Conservation (phyloP, 345 rosid genomes). For the Leavenworthia alabamica region DNA sequence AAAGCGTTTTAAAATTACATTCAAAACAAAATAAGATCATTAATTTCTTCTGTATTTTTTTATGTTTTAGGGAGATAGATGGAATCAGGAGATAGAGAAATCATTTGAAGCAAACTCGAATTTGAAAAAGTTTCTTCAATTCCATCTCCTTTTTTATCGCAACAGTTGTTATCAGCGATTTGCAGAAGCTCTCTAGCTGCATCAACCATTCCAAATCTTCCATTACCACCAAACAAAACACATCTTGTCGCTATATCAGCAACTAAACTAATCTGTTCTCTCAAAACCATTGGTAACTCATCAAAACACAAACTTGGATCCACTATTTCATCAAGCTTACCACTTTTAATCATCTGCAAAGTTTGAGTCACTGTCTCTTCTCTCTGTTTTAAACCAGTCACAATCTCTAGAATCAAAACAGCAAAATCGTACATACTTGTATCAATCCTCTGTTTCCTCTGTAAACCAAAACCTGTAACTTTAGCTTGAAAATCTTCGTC, state of each 20-base stretch:
- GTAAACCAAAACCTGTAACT: slow-evolving; percentile 58
- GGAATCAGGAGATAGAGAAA: slow-evolving; percentile 86
- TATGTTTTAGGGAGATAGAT: slow-evolving; percentile 29
- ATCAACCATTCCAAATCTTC: slow-evolving; percentile 66
- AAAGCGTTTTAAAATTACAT: slow-evolving; percentile 12
- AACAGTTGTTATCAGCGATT: slow-evolving; percentile 33
- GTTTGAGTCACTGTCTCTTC: slow-evolving; percentile 37
- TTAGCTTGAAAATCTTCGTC: slow-evolving; percentile 53
- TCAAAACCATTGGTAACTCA: slow-evolving; percentile 42
- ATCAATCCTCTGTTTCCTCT: slow-evolving; percentile 24
- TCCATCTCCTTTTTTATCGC: slow-evolving; percentile 45
- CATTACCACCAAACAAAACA: slow-evolving; percentile 64
- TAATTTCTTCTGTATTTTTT: background rate
- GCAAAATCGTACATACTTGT: slow-evolving; percentile 60
- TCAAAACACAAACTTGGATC: slow-evolving; percentile 64
- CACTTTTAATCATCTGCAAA: slow-evolving; percentile 47
- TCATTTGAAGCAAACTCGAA: slow-evolving; percentile 87
- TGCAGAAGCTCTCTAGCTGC: slow-evolving; percentile 66
- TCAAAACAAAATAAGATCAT: background rate
- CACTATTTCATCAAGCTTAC: slow-evolving; percentile 64
- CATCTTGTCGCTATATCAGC: slow-evolving; percentile 78
- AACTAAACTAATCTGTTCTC: slow-evolving; percentile 60
- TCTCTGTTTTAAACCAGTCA: slow-evolving; percentile 47
- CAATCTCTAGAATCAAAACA: slow-evolving; percentile 55
- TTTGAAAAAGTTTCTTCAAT: slow-evolving; percentile 84